A percentile compares a stretch with the other conserved stretches of the same genome.
Evolutionary conservation across 2,329 filamentous ascomycete species (phyloP).

Genomic region (Kalmusia sp.): DNA sequence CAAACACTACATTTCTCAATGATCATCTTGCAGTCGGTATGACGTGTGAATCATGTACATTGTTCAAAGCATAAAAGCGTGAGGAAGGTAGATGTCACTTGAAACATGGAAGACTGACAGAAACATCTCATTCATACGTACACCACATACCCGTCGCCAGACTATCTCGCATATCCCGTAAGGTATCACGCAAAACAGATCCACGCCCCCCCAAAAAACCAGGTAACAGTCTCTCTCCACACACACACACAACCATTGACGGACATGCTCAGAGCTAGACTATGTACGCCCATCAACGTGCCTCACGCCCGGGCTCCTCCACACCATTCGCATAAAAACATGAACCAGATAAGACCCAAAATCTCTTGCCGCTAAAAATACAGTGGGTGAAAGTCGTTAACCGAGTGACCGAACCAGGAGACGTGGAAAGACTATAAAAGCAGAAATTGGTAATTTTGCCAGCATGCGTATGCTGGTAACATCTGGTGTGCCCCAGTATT

Average conservation of each 20-base stretch:
- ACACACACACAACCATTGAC: background rate
- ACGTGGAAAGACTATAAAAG: too few relatives aligned
- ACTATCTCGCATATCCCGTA: background rate
- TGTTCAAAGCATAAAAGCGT: background rate
- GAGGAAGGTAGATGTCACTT: background rate
- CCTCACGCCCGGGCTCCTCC: background rate
- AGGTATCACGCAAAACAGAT: slow-evolving; percentile 3
- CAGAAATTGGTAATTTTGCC: background rate
- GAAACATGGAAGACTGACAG: background rate
- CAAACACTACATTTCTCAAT: too few relatives aligned
- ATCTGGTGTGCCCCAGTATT: background rate
- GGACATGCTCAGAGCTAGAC: background rate
- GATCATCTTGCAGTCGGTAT: too few relatives aligned
- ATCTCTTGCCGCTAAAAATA: slow-evolving; percentile 7
- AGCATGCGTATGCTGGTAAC: background rate
- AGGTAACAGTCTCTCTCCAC: background rate
- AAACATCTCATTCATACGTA: slow-evolving; percentile 9
- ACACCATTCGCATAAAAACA: background rate
- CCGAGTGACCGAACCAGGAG: background rate
- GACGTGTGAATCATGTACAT: too few relatives aligned
- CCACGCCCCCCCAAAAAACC: background rate
- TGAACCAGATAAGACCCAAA: background rate
- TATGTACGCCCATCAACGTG: background rate
- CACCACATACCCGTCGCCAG: background rate
- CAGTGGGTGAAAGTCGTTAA: background rate